Evolutionary conservation across 2,329 filamentous ascomycete species (phyloP).

Genomic region (Delphinella strobiligena): DNA sequence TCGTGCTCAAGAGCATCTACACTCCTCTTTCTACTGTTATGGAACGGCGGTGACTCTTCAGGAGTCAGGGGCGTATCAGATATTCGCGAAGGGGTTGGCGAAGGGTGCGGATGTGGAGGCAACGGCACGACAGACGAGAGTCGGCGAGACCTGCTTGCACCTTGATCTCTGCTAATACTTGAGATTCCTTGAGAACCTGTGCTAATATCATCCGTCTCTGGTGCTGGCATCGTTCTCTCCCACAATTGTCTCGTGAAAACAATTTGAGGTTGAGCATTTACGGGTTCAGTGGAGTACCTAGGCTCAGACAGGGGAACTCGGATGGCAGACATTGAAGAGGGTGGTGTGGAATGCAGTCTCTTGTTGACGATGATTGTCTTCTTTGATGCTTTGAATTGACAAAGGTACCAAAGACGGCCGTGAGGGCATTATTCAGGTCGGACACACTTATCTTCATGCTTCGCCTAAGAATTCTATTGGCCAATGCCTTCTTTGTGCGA

Average conservation of each 20-base stretch:
- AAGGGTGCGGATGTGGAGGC: conserved; percentile 16
- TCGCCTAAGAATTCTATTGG: conserved; percentile 6
- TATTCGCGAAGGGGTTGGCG: conserved; percentile 16
- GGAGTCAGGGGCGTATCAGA: conserved; percentile 24
- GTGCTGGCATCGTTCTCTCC: conserved; percentile 23
- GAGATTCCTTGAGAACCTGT: conserved; percentile 6
- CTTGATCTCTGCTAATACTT: too few relatives aligned
- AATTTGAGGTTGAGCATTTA: conserved; percentile 13
- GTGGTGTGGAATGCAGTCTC: conserved; percentile 9
- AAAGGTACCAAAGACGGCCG: conserved; percentile 6
- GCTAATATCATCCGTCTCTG: conserved; percentile 12
- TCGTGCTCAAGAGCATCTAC: conserved; percentile 21
- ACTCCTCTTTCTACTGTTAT: conserved; percentile 20
- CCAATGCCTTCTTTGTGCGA: conserved; percentile 7
- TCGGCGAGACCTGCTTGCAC: conserved; percentile 13
- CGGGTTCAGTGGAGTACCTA: conserved; percentile 2
- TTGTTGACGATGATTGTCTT: conserved; percentile 6
- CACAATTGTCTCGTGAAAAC: conserved; percentile 26
- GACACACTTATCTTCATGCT: conserved; percentile 1
- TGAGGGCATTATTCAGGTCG: conserved; percentile 5
- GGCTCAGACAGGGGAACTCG: conserved; percentile 10
- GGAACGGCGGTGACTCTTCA: conserved; percentile 22
- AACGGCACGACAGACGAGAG: conserved; percentile 17
- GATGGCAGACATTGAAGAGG: conserved; percentile 11
- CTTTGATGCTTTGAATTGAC: conserved; percentile 3